phyloP scores from a whole-genome alignment of 75 land plant genomes.

The Adiantum capillusveneris region DNA sequence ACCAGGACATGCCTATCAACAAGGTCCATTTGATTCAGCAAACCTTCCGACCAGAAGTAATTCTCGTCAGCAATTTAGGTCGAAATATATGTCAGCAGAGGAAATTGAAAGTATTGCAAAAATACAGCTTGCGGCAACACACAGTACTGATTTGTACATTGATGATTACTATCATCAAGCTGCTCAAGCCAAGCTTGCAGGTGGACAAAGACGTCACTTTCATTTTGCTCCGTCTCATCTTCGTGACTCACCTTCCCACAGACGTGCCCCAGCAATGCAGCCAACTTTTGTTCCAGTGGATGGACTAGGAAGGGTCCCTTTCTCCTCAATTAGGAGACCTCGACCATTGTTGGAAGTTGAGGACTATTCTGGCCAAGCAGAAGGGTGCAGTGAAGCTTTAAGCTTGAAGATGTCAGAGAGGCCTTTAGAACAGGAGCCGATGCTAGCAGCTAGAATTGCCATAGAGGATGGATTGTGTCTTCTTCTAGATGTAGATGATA shows the following conservation, averaged over 20 bases:
- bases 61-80: constrained; percentile 52
- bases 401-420: constrained; percentile 36
- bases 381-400: constrained; percentile 16
- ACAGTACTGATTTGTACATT: constrained; percentile 75
- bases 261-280: constrained; percentile 56
- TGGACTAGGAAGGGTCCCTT: constrained; percentile 69
- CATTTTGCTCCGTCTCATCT: constrained; percentile 67
- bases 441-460: constrained; percentile 81
- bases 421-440: constrained; percentile 86
- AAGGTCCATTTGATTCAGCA: constrained; percentile 21
- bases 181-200: constrained; percentile 56
- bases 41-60: constrained; percentile 25
- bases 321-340: constrained; percentile 71
- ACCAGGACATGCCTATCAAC: constrained; percentile 37
- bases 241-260: constrained; percentile 55
- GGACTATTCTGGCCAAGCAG: constrained; percentile 21
- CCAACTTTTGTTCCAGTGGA: constrained; percentile 89
- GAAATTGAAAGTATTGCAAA: constrained; percentile 79
- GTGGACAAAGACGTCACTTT: constrained; percentile 59
- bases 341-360: constrained; percentile 88
- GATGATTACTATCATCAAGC: constrained; percentile 97
- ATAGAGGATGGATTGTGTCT: constrained; percentile 86
- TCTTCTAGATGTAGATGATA: constrained; percentile 90
- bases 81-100: constrained; percentile 81
- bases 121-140: constrained; percentile 90